phyloP scores from a whole-genome alignment of 2,329 filamentous ascomycete genomes.

The Penicillium sp. region DNA sequence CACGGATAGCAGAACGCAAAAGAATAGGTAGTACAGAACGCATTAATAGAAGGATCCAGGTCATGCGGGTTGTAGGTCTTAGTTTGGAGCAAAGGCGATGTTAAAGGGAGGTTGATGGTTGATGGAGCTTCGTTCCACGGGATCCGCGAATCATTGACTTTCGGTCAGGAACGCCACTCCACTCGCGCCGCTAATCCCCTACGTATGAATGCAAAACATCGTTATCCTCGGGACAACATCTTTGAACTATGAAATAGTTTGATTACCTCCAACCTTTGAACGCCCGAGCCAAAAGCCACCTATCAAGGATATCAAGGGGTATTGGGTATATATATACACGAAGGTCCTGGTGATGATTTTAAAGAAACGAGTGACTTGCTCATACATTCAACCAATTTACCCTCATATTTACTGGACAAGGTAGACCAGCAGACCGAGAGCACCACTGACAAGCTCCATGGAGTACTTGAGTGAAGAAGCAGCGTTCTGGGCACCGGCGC shows the following conservation, averaged over 20 bases:
- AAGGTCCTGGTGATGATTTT: slow-evolving; percentile 6
- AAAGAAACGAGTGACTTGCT: slow-evolving; percentile 4
- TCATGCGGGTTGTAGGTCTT: neutral
- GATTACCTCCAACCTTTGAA: slow-evolving; percentile 6
- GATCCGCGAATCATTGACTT: slow-evolving; percentile 12
- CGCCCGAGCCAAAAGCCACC: slow-evolving; percentile 16
- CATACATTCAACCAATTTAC: neutral
- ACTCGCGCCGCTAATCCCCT: neutral
- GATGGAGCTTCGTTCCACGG: slow-evolving; percentile 3
- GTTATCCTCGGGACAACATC: neutral
- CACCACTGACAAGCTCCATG: slow-evolving; percentile 31
- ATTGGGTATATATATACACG: slow-evolving; percentile 26
- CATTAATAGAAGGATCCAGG: neutral
- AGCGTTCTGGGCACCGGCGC: slow-evolving; percentile 14
- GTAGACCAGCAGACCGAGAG: slow-evolving; percentile 34
- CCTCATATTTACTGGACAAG: slow-evolving; percentile 22
- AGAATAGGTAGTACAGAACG: neutral
- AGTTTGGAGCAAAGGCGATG: neutral
- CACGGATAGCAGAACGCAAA: slow-evolving; percentile 3
- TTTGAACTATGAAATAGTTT: neutral
- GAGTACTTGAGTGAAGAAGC: slow-evolving; percentile 31
- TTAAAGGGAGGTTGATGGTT: slow-evolving; percentile 2
- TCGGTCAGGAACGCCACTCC: slow-evolving; percentile 9
- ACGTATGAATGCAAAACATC: neutral
- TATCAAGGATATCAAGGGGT: slow-evolving; percentile 16